Conservation (phyloP, 306 rosid genomes). For the Prunus persica region DNA sequence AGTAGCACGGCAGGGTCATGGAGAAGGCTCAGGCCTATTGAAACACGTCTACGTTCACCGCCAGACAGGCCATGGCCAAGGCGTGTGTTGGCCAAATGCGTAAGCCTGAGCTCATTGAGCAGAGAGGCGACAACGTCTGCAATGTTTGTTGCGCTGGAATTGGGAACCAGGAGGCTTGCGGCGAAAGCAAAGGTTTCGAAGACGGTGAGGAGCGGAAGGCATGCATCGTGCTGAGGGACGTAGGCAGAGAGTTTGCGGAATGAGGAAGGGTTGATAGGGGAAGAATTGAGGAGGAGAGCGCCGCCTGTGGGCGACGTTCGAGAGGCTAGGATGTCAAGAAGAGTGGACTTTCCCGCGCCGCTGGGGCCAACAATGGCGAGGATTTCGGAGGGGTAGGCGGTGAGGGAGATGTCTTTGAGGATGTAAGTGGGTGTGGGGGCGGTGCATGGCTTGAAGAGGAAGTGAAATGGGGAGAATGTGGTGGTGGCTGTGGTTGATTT, state of each 20-base stretch:
- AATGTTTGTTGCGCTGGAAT: constrained; percentile 42
- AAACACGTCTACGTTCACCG: constrained; percentile 79
- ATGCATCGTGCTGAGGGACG: constrained; percentile 90
- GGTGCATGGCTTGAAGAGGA: constrained; percentile 54
- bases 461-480: constrained; percentile 23
- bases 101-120: constrained; percentile 54
- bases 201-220: constrained; percentile 78
- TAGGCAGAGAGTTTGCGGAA: constrained; percentile 85
- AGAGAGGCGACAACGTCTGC: constrained; percentile 44
- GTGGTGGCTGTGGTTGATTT: constrained; percentile 46
- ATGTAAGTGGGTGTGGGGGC: constrained; percentile 52
- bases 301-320: constrained; percentile 65
- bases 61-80: constrained; percentile 70
- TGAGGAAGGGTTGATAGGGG: constrained; percentile 63
- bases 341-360: constrained; percentile 94
- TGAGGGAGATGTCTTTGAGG: constrained; percentile 64
- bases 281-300: constrained; percentile 57
- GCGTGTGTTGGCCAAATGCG: constrained; percentile 60
- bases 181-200: constrained; percentile 74
- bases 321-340: constrained; percentile 81
- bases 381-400: constrained; percentile 70
- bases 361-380: constrained; percentile 93
- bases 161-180: constrained; percentile 67
- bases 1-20: constrained; percentile 80
- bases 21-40: constrained; percentile 77